Percentiles rank a stretch among this genome's conserved stretches.
These are phyloP conservation scores for Dioscorea dumetorum DNA, from an alignment of 106 monocot species.

Conservation along the genomic window DNA sequence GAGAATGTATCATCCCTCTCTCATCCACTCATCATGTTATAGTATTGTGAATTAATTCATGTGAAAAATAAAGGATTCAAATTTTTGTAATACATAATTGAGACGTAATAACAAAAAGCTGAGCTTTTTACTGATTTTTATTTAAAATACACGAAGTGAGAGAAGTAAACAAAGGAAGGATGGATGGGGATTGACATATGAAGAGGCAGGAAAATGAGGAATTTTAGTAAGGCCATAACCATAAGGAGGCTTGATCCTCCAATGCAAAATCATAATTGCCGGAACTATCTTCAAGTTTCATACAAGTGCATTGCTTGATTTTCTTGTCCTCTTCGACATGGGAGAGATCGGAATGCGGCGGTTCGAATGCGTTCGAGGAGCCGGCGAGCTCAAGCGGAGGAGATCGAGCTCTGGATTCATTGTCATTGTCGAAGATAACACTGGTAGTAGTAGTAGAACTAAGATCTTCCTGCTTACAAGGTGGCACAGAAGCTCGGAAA, in stretches of 20 bases:
- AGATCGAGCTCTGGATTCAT: constrained; percentile 7
- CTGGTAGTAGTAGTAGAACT: constrained; percentile 18
- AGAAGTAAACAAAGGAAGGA: neutral
- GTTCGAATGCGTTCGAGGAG: constrained; percentile 27
- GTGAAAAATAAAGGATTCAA: too few species aligned
- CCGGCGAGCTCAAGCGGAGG: neutral
- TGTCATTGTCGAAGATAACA: constrained; percentile 16
- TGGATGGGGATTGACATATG: too few species aligned
- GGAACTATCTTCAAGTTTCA: constrained; percentile 19
- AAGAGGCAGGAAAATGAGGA: neutral
- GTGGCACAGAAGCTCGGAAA: neutral
- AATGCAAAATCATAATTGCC: constrained; percentile 9
- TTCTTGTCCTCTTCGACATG: constrained; percentile 18
- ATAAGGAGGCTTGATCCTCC: constrained; percentile 31
- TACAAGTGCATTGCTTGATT: constrained; percentile 11
- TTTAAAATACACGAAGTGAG: neutral
- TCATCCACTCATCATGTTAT: too few species aligned
- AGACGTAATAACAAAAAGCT: too few species aligned
- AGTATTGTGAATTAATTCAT: too few species aligned
- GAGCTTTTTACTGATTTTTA: neutral
- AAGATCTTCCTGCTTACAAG: constrained; percentile 25
- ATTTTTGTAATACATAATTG: too few species aligned
- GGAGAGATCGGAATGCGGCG: constrained; percentile 17
- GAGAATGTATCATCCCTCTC: neutral
- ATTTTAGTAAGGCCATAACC: constrained; percentile 23